A percentile compares a stretch with the other conserved stretches of the same genome.
Evolutionary conservation across 768 basidiomycete species (phyloP).

Genomic region (Lepiota brunneoincarnata): DNA sequence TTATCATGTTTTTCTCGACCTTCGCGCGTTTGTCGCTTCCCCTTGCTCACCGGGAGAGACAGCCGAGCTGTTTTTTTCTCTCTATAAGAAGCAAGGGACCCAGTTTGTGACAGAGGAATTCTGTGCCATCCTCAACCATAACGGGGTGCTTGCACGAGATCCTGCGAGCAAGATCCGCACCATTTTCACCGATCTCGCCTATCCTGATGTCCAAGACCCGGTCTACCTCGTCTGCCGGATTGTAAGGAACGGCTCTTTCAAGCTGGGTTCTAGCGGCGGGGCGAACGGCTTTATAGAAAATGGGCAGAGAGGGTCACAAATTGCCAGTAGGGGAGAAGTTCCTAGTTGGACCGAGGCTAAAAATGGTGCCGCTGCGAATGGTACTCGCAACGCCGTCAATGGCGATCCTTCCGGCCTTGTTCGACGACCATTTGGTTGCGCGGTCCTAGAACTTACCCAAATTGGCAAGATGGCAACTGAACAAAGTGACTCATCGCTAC

Average conservation of each 20-base stretch:
- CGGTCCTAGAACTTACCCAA: slow-evolving; percentile 83
- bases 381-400: slow-evolving; percentile 9
- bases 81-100: slow-evolving; percentile 81
- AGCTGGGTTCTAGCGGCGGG: slow-evolving; percentile 59
- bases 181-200: slow-evolving; percentile 86
- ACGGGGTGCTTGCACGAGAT: slow-evolving; percentile 83
- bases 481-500: slow-evolving; percentile 56
- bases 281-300: slow-evolving; percentile 30
- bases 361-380: slow-evolving; percentile 21
- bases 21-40: slow-evolving; percentile 89
- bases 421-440: slow-evolving; percentile 94
- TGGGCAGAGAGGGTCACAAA: slow-evolving; percentile 55
- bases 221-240: slow-evolving; percentile 90
- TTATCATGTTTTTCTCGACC: slow-evolving; percentile 87
- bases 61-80: slow-evolving; percentile 89
- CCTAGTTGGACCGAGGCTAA: slow-evolving; percentile 19
- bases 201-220: slow-evolving; percentile 80
- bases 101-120: slow-evolving; percentile 95
- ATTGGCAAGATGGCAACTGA: slow-evolving; percentile 67
- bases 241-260: slow-evolving; percentile 83
- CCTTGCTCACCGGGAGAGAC: slow-evolving; percentile 90
- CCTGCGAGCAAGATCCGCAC: slow-evolving; percentile 76
- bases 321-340: slow-evolving; percentile 36
- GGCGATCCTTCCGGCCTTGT: slow-evolving; percentile 41
- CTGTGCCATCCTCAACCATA: slow-evolving; percentile 85